A percentile compares a stretch with the other conserved stretches of the same genome.
Conservation (phyloP, 192 early-diverging fungal species). For the Linnemannia elongata region DNA sequence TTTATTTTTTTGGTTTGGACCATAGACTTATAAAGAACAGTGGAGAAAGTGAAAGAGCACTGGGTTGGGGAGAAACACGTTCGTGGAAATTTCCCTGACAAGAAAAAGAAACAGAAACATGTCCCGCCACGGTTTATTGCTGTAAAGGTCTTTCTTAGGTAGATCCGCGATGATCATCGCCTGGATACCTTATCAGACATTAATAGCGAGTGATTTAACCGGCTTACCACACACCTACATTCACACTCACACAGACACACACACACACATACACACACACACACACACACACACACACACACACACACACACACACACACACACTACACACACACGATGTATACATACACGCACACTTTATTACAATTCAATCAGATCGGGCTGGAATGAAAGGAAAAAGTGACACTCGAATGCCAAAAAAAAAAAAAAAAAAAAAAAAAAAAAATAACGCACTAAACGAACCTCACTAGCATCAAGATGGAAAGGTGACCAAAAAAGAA, state of each 20-base stretch:
- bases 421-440: not conserved
- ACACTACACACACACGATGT: not conserved
- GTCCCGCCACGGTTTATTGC: not conserved
- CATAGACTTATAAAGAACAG: no score
- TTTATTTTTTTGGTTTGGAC: not conserved
- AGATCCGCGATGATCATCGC: conserved; percentile 4
- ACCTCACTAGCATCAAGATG: not conserved
- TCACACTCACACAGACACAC: not conserved
- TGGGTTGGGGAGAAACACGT: not conserved
- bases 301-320: not conserved
- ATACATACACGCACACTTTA: not conserved
- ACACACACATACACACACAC: not conserved
- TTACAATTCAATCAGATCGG: not conserved
- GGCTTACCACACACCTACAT: no score
- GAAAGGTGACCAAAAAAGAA: not conserved
- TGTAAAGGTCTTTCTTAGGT: not conserved
- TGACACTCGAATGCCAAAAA: not conserved
- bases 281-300: not conserved
- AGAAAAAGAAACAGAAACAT: not conserved
- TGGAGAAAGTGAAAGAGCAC: not conserved
- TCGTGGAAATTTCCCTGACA: not conserved
- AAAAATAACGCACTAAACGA: not conserved
- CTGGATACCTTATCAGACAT: not conserved
- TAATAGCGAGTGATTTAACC: no score
- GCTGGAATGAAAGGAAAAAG: not conserved